Percentiles rank a stretch among this genome's conserved stretches.
Evolutionary conservation across 2,329 filamentous ascomycete genomes (phyloP).

Genomic region (Ophiocordyceps camponoti-leonardi): DNA sequence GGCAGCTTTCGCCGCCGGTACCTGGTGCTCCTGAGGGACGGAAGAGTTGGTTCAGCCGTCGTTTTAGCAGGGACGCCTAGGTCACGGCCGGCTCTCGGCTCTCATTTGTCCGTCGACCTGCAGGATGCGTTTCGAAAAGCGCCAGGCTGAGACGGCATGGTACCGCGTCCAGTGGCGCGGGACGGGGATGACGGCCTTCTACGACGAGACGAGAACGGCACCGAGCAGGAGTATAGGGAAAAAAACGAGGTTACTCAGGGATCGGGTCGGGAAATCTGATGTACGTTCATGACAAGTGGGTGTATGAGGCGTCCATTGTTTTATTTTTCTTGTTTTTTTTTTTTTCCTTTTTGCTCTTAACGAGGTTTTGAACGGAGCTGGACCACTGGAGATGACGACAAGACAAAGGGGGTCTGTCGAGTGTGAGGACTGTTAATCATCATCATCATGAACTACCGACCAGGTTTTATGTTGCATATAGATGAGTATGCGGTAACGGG

Average conservation of each 20-base stretch:
- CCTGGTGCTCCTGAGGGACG: conserved; percentile 43
- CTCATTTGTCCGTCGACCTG: background rate
- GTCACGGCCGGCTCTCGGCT: background rate
- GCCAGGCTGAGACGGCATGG: background rate
- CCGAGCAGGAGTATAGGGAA: background rate
- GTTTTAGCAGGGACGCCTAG: conserved; percentile 47
- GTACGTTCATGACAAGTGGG: background rate
- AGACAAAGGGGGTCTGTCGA: background rate
- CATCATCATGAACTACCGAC: conserved; percentile 7
- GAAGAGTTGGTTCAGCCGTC: conserved; percentile 76
- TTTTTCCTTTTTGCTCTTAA: no score
- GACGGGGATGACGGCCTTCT: background rate
- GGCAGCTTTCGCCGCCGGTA: conserved; percentile 8
- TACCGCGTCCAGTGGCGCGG: background rate
- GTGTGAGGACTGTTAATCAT: conserved; percentile 5
- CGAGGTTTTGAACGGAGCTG: conserved; percentile 2
- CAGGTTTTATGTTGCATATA: conserved; percentile 7
- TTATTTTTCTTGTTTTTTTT: no score
- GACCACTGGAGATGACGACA: background rate
- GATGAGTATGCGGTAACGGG: conserved; percentile 3
- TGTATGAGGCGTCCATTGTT: conserved; percentile 2
- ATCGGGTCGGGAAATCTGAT: background rate
- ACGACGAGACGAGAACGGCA: background rate
- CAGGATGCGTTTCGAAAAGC: background rate
- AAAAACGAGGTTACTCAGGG: background rate